These are phyloP conservation scores for Lepidium aucheri DNA, from an alignment of 345 rosid genomes.

Conservation along the genomic window DNA sequence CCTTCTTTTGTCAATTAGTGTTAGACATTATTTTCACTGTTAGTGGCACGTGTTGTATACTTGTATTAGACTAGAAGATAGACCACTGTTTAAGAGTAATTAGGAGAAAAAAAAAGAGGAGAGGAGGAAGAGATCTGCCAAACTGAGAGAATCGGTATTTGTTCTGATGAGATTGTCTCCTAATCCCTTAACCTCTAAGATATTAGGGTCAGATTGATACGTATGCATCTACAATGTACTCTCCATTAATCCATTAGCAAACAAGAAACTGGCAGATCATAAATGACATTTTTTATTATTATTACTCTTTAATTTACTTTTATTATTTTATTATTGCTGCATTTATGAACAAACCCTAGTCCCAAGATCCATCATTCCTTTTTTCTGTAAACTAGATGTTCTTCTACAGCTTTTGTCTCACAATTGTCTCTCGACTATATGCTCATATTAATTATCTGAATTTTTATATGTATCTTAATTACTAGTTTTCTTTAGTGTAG, in stretches of 20 bases:
- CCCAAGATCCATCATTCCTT: slow-evolving; percentile 29
- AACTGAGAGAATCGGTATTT: slow-evolving; percentile 12
- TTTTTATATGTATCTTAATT: neutral
- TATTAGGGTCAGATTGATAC: slow-evolving; percentile 23
- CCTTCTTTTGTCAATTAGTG: neutral
- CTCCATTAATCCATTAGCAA: slow-evolving; percentile 14
- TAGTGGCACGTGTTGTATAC: neutral
- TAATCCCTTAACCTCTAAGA: slow-evolving; percentile 16
- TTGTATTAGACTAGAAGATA: neutral
- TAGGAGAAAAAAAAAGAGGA: neutral
- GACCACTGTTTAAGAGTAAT: slow-evolving; percentile 20
- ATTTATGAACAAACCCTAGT: slow-evolving; percentile 23
- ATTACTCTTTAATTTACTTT: neutral
- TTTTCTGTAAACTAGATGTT: slow-evolving; percentile 24
- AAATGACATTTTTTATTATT: slow-evolving; percentile 11
- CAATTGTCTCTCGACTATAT: neutral
- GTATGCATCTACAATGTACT: neutral
- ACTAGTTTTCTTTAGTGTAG: neutral
- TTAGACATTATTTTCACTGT: neutral
- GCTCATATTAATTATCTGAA: neutral
- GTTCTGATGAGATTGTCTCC: slow-evolving; percentile 28
- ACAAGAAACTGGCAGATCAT: slow-evolving; percentile 29
- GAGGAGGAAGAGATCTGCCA: slow-evolving; percentile 16
- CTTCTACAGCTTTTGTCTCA: slow-evolving; percentile 29
- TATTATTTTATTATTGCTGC: slow-evolving; percentile 6